Evolutionary conservation across 176 grass and related monocot genomes (phyloP).

Genomic region (Cenchrus fungigraminus): DNA sequence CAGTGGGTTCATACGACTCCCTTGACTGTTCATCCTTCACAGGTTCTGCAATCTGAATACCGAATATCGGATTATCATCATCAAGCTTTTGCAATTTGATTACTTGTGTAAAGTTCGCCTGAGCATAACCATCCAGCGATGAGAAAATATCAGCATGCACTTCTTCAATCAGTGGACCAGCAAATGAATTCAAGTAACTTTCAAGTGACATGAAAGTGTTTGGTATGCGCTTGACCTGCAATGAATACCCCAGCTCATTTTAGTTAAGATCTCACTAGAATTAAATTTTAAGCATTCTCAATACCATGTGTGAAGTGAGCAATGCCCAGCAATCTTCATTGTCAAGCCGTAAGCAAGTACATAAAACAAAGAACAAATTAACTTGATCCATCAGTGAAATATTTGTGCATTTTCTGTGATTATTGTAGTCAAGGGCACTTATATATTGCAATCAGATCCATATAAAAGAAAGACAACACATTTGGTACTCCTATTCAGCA

Average conservation of each 20-base stretch:
- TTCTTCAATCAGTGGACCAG: constrained; percentile 62
- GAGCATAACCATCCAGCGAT: constrained; percentile 39
- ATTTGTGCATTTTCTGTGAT: not conserved
- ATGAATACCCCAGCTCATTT: too few relatives aligned
- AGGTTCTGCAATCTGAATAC: constrained; percentile 14
- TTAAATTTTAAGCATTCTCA: not conserved
- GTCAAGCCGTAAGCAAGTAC: too few relatives aligned
- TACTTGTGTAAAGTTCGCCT: constrained; percentile 44
- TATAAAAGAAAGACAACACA: not conserved
- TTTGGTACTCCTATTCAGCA: too few relatives aligned
- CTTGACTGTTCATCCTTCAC: not conserved
- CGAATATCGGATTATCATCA: not conserved
- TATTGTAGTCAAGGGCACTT: not conserved
- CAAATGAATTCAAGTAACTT: constrained; percentile 50
- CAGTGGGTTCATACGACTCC: constrained; percentile 38
- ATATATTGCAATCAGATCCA: not conserved
- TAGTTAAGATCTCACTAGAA: not conserved
- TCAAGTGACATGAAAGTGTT: constrained; percentile 19
- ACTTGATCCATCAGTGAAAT: not conserved
- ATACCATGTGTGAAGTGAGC: not conserved
- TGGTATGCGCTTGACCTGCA: constrained; percentile 52
- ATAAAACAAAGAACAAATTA: not conserved
- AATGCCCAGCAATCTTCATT: not conserved
- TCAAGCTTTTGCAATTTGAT: constrained; percentile 18
- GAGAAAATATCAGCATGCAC: constrained; percentile 48